Evolutionary conservation across 1,284 basidiomycete genomes (phyloP).

Genomic region (Rhodotorula mucilaginosa): DNA sequence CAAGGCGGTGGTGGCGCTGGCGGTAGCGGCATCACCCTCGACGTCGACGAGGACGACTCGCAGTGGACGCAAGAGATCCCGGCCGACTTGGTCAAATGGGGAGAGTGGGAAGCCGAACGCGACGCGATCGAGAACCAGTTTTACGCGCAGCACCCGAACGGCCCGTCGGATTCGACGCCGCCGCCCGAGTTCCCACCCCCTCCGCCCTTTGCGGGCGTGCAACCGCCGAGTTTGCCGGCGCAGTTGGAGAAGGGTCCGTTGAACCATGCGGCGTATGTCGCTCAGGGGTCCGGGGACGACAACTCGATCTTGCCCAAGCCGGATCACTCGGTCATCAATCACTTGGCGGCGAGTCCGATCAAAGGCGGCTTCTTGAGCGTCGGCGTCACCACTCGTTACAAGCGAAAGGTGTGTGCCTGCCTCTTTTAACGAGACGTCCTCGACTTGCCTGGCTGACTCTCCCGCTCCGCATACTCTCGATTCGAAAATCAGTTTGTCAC

Average conservation of each 20-base stretch:
- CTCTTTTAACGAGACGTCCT: not conserved
- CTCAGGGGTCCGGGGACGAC: conserved; percentile 66
- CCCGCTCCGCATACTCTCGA: not conserved
- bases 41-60: conserved; percentile 21
- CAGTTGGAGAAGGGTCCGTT: conserved; percentile 93
- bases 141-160: conserved; percentile 12
- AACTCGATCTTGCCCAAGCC: conserved; percentile 89
- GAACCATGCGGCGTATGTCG: conserved; percentile 56
- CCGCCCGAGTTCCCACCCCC: conserved; percentile 31
- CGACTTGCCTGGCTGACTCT: not conserved
- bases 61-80: conserved; percentile 51
- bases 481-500: conserved; percentile 35
- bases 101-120: conserved; percentile 40
- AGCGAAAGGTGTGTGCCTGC: conserved; percentile 68
- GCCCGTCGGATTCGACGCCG: conserved; percentile 2
- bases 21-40: not conserved
- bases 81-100: conserved; percentile 44
- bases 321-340: conserved; percentile 91
- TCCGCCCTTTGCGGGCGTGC: conserved; percentile 48
- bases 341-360: conserved; percentile 93
- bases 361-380: conserved; percentile 90
- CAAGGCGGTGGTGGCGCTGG: not conserved
- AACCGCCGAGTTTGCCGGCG: conserved; percentile 79
- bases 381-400: conserved; percentile 87
- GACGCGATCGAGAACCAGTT: conserved; percentile 43